A percentile compares a stretch with the other conserved stretches of the same genome.
phyloP scores from a whole-genome alignment of 352 stramenopile species.

The Peronospora destructor region DNA sequence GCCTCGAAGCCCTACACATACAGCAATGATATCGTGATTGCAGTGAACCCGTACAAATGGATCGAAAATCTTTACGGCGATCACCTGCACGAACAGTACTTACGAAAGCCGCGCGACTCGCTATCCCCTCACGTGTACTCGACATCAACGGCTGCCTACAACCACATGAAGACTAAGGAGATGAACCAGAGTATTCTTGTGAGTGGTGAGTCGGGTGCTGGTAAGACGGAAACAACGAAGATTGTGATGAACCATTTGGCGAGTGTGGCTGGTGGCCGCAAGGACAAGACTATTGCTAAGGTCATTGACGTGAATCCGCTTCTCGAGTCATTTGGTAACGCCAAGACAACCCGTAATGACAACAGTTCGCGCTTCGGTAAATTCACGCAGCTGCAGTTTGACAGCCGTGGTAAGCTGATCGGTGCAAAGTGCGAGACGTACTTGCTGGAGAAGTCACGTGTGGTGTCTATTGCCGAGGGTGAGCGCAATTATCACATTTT shows the following conservation, averaged over 20 bases:
- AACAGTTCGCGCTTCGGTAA: conserved; percentile 89
- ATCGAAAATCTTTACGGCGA: conserved; percentile 89
- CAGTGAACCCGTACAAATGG: conserved; percentile 96
- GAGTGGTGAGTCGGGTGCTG: conserved; percentile 79
- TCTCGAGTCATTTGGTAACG: conserved; percentile 92
- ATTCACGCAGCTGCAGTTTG: conserved; percentile 88
- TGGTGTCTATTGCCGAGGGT: conserved; percentile 91
- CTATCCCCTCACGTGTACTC: conserved; percentile 80
- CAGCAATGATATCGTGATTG: conserved; percentile 96
- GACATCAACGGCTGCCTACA: conserved; percentile 80
- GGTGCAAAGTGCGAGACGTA: conserved; percentile 91
- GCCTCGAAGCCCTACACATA: conserved; percentile 94
- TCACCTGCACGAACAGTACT: conserved; percentile 76
- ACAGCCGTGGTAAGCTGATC: conserved; percentile 65
- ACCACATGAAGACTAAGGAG: conserved; percentile 67
- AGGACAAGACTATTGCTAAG: conserved; percentile 86
- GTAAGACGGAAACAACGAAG: conserved; percentile 98
- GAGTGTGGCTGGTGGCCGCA: conserved; percentile 70
- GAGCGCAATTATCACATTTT: conserved; percentile 98
- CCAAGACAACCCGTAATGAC: conserved; percentile 91
- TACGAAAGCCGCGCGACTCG: conserved; percentile 59
- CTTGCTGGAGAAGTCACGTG: conserved; percentile 93
- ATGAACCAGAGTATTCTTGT: conserved; percentile 87
- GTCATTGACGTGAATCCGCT: conserved; percentile 90
- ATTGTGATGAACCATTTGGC: conserved; percentile 88